phyloP scores from a whole-genome alignment of 768 basidiomycete genomes.

The Lactarius akahatsu region DNA sequence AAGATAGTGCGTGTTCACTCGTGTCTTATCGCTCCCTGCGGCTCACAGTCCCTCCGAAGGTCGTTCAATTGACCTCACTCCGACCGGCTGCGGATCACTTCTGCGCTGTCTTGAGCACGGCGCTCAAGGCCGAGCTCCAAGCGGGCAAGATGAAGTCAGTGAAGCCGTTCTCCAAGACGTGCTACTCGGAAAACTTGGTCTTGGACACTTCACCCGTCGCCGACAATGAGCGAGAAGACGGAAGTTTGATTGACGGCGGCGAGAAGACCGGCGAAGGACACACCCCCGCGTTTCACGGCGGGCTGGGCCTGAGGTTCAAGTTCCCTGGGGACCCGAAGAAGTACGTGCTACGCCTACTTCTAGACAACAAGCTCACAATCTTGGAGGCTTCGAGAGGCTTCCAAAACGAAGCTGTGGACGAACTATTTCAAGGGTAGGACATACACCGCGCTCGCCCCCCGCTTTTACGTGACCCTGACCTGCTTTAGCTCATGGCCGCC shows the following conservation, averaged over 20 bases:
- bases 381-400: constrained; percentile 77
- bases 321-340: constrained; percentile 93
- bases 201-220: constrained; percentile 47
- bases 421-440: constrained; percentile 71
- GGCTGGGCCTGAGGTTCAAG: constrained; percentile 78
- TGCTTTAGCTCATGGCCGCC: constrained; percentile 82
- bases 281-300: constrained; percentile 67
- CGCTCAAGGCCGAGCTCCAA: constrained; percentile 85
- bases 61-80: constrained; percentile 91
- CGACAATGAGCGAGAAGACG: constrained; percentile 45
- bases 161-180: constrained; percentile 86
- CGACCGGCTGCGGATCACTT: constrained; percentile 92
- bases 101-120: constrained; percentile 83
- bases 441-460: constrained; percentile 27
- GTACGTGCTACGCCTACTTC: constrained; percentile 43
- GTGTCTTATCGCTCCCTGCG: not conserved
- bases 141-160: constrained; percentile 91
- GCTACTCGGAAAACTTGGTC: constrained; percentile 91
- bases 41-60: constrained; percentile 41
- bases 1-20: constrained; percentile 67
- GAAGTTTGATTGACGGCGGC: constrained; percentile 61
- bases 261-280: constrained; percentile 54
- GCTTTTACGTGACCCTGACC: constrained; percentile 10
- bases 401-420: constrained; percentile 95
- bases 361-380: not conserved